Evolutionary conservation across 768 basidiomycete species (phyloP).

Genomic region (Amanita inopinata): DNA sequence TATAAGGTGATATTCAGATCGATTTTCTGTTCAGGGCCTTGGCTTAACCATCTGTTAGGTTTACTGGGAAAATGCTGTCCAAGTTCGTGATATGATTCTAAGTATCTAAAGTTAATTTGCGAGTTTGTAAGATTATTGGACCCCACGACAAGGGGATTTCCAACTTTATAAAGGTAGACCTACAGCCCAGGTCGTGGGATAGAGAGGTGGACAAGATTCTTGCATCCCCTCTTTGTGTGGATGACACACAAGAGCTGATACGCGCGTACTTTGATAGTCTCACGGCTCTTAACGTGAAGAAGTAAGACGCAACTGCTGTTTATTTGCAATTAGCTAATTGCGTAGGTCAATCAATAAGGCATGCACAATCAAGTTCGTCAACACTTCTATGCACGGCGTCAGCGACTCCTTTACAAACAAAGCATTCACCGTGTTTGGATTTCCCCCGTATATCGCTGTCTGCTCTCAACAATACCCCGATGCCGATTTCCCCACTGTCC

Average conservation of each 20-base stretch:
- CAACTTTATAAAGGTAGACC: slow-evolving; percentile 47
- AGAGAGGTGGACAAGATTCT: slow-evolving; percentile 22
- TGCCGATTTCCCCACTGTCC: slow-evolving; percentile 79
- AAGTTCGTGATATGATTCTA: slow-evolving; percentile 31
- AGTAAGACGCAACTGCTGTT: slow-evolving; percentile 12
- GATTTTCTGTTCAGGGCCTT: background rate
- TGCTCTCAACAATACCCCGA: slow-evolving; percentile 62
- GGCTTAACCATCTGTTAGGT: slow-evolving; percentile 36
- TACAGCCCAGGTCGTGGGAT: slow-evolving; percentile 43
- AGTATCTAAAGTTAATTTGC: slow-evolving; percentile 2
- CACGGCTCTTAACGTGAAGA: slow-evolving; percentile 18
- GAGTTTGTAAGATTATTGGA: slow-evolving; percentile 53
- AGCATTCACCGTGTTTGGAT: slow-evolving; percentile 52
- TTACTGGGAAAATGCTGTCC: slow-evolving; percentile 85
- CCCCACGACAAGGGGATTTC: slow-evolving; percentile 81
- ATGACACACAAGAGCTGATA: slow-evolving; percentile 51
- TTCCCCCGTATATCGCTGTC: slow-evolving; percentile 52
- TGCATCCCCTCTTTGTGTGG: slow-evolving; percentile 36
- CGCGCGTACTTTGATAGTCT: slow-evolving; percentile 45
- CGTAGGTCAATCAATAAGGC: slow-evolving; percentile 23
- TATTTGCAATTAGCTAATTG: background rate
- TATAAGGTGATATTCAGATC: slow-evolving; percentile 68
- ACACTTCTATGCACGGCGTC: slow-evolving; percentile 90
- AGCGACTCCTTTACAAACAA: slow-evolving; percentile 52
- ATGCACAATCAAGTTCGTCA: slow-evolving; percentile 52